Evolutionary conservation across 176 grass and related monocot genomes (phyloP), one percentile per base, ranked within the genome.

Genomic region (Echinochloa phyllopogon): DNA sequence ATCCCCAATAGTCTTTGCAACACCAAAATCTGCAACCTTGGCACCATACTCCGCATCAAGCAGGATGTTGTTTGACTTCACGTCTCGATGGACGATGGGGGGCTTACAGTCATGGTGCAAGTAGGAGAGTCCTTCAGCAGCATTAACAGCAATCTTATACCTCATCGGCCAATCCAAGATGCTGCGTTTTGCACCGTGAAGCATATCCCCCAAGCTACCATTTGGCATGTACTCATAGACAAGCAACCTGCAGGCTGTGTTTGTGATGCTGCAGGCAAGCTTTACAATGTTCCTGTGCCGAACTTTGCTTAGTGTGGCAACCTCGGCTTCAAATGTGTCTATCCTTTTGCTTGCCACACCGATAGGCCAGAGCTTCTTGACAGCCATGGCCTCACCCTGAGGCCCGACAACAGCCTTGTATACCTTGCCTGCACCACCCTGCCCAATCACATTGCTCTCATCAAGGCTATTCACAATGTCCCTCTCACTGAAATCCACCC

Each of bases 191-290:
- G 67, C 76, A 33, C 89, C 45, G 49, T 92, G 96, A 20, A 98
- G 82, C 48, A 92, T 8, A 64, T 95, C 93, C 25, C 96, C 93
- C 43, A 98, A 81, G 86, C 96, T 98, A 40, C 96, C 96, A n/a
- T 98, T 98, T 2, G 89, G 83, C 96, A 98, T 95, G 91, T 95
- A 98, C 73, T 98, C 96, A 2, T 94, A 98, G 14, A 98, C 93
- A 5, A 95, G 87, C 65, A 98, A 8, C 41, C 92, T 81, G 65
- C 77, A 86, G 33, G 77, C 58, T 0, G 21, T 44, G 20, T 76
- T 90, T 0, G 85, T 91, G 45, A 89, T 75, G 29, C 89, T 93
- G 37, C 95, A 95, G 79, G 81, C 89, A 15, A 98, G 89, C 87
- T 90, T 98, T 62, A 98, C 87, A 2, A 98, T 95, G 76, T 95